Evolutionary conservation across 768 basidiomycete species (phyloP), one percentile per base, ranked within the genome.

Genomic region (Peribolospora kevripleyi): DNA sequence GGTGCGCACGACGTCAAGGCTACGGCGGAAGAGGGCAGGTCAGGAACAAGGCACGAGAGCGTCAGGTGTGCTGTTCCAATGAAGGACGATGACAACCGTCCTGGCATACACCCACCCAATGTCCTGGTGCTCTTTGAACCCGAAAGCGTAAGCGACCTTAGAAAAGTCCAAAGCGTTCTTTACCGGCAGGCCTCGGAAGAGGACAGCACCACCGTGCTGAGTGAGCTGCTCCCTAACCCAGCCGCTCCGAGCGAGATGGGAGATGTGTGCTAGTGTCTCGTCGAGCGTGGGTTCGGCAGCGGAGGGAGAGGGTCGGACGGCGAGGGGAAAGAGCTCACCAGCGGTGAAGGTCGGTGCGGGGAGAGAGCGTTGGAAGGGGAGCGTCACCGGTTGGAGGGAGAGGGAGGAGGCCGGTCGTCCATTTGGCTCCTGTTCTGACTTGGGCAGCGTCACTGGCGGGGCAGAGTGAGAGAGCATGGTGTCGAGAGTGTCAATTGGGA

Each of bases 1-100:
- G 41, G 49, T 57, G 14, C 56, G 52, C n/a, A 53, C 39, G 39
- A 53, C 56, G 0, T 52, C 51, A 50, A 53, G 50, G 13, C 56
- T 53, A 45, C 50, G 43, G 48, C 49, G 55, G 3, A 25, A 5
- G 10, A 7, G 9, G 37, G 6, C 6, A 11, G 25, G 5, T 5
- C 14, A 4, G 11, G 6, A 36, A 8, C 6, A 6, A 37, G 6
- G 52, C 3, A 13, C 4, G 14, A 36, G 38, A 9, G 11, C 4
- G 9, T 3, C 6, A 5, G 39, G 5, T 52, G 46, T 57, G 53
- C 39, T 25, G 25, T 25, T 25, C 25, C 25, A 25, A 25, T 25
- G 25, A 25, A 25, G 25, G 25, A 25, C 25, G 25, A 25, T 25
- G 25, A 25, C 25, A 25, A 25, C 25, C 25, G 25, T 25, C 25